Evolutionary conservation across 306 rosid species (phyloP).

Genomic region (Pueraria montana): DNA sequence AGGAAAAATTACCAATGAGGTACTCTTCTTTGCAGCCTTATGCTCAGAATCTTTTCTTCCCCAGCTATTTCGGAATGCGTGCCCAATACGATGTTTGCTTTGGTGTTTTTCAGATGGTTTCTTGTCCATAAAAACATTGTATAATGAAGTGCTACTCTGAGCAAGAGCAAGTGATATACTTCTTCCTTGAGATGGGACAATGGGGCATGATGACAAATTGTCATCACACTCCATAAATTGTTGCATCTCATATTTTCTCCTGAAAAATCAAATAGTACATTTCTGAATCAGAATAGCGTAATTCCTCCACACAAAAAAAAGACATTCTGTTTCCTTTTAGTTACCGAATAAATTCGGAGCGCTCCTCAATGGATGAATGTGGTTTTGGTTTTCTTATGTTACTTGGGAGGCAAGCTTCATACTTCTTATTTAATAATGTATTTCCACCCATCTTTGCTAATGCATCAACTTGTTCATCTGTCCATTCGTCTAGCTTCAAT

Average conservation of each 20-base stretch:
- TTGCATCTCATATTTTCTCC: slow-evolving; percentile 85
- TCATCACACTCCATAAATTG: slow-evolving; percentile 58
- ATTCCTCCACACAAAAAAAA: slow-evolving; percentile 21
- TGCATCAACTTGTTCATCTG: slow-evolving; percentile 76
- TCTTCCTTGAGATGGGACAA: slow-evolving; percentile 58
- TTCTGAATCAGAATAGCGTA: slow-evolving; percentile 35
- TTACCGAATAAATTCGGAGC: slow-evolving; percentile 83
- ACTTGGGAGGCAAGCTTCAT: slow-evolving; percentile 76
- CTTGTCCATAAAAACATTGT: slow-evolving; percentile 54
- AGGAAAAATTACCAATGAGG: slow-evolving; percentile 66
- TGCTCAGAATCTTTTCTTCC: slow-evolving; percentile 78
- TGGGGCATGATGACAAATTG: slow-evolving; percentile 51
- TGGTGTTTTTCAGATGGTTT: slow-evolving; percentile 62
- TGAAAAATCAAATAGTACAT: slow-evolving; percentile 52
- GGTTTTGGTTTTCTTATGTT: slow-evolving; percentile 69
- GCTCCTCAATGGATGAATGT: slow-evolving; percentile 80
- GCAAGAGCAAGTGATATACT: slow-evolving; percentile 46
- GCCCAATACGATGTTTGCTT: slow-evolving; percentile 71
- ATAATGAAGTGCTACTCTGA: slow-evolving; percentile 48
- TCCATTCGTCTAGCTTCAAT: slow-evolving; percentile 92
- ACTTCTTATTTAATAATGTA: slow-evolving; percentile 68
- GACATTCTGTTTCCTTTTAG: slow-evolving; percentile 4
- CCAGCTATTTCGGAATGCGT: slow-evolving; percentile 79
- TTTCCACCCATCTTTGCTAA: slow-evolving; percentile 83
- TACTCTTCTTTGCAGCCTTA: slow-evolving; percentile 66